These are phyloP conservation scores for Geotrichum siamense DNA, from an alignment of 1,139 yeast genomes.

Conservation along the genomic window DNA sequence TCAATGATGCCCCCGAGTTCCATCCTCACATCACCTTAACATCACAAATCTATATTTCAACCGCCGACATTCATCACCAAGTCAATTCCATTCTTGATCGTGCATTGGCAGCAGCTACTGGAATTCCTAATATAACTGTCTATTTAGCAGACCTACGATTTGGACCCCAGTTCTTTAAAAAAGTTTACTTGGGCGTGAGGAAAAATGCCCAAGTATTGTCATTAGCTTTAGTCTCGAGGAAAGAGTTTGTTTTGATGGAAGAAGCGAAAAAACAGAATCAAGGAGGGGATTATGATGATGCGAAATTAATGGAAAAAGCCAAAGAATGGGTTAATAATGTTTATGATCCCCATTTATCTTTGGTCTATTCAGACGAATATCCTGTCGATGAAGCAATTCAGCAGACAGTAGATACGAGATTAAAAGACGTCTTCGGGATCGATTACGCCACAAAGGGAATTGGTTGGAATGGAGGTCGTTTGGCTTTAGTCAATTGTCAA, in stretches of 20 bases:
- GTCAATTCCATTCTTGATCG: conserved; percentile 58
- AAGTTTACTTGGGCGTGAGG: conserved; percentile 52
- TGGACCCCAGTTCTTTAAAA: conserved; percentile 47
- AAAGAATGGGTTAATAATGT: conserved; percentile 50
- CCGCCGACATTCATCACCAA: conserved; percentile 27
- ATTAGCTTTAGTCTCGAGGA: conserved; percentile 63
- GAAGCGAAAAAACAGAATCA: conserved; percentile 25
- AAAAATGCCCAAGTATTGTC: conserved; percentile 54
- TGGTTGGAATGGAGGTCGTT: conserved; percentile 61
- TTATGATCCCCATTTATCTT: conserved; percentile 66
- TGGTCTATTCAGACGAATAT: conserved; percentile 59
- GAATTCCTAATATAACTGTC: conserved; percentile 33
- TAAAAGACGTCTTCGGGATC: conserved; percentile 58
- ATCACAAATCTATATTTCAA: conserved; percentile 45
- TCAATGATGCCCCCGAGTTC: conserved; percentile 60
- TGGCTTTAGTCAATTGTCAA: conserved; percentile 64
- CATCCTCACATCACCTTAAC: conserved; percentile 78
- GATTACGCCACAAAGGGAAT: conserved; percentile 37
- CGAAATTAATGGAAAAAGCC: conserved; percentile 24
- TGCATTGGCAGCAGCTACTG: conserved; percentile 53
- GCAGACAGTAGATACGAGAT: conserved; percentile 60
- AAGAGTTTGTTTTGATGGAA: conserved; percentile 49
- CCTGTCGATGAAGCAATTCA: conserved; percentile 67
- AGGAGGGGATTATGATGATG: conserved; percentile 23
- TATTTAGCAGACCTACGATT: conserved; percentile 31